Evolutionary conservation across 345 rosid genomes (phyloP), one percentile per base, ranked within the genome.

Genomic region (Moringa oleifera): DNA sequence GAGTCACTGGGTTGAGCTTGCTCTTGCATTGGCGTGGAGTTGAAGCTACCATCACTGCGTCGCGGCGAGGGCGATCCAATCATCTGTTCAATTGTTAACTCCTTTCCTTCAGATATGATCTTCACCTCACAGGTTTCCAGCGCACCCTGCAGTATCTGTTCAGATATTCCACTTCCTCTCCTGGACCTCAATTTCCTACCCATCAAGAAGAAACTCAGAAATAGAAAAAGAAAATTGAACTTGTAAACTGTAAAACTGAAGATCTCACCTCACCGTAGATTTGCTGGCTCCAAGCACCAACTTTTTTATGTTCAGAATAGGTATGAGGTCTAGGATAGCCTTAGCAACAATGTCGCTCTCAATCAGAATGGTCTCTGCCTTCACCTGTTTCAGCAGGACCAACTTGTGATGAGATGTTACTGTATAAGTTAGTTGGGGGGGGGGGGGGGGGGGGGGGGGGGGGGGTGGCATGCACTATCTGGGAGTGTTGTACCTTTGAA

Each of bases 271-370:
- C 45, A 80, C 59, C 67, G 57, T 79, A 63, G 94, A 76, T 65
- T 83, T 85, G 71, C 57, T 55, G 61, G 85, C 78, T 71, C 98
- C 97, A 68, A 93, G 73, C 54, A 88, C 94, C 15, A 93, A 82
- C 83, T 76, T 93, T 68, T 57, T 87, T 36, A 88, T 76, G 79
- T 81, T 78, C 59, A 90, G 87, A 72, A 86, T 68, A 55, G 94
- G 81, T 22, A 93, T 77, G 57, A 90, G 88, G 54, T 90, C 90
- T 61, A 74, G 25, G 25, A 88, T 67, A 9, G 98, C 87, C 70
- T 82, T 86, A n/a, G 81, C 85, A 55, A 80, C 87, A 56, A 45
- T 51, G 66, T 88, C 94, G 61, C 91, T 90, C 77, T 90, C 96
- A 24, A 90, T 72, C 49, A 93, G 85, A 19, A 90, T 25, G 0